Base-by-base conservation (phyloP, 2,329 filamentous ascomycete species). In the Aspergillus neotritici region DNA sequence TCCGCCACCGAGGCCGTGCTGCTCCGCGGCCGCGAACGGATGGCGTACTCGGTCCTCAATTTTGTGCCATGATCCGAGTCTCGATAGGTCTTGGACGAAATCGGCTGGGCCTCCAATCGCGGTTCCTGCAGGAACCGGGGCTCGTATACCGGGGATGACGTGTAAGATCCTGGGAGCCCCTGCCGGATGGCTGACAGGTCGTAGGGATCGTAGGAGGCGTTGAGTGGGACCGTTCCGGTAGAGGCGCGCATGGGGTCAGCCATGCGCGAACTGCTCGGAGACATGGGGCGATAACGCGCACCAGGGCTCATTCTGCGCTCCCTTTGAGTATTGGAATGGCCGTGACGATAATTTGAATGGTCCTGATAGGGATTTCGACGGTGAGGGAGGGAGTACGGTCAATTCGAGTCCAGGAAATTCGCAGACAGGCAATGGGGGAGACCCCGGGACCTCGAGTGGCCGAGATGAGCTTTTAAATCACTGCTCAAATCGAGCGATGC, bases 211-310 rank as follows among this genome's bases (percentile, higher is more conserved):
- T 59, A 55, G 34, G 62, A 58, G 9, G 65, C 60, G 37, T 50
- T 57, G 31, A 62, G 53, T 37, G 62, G 54, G 33, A 70, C 60
- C 35, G 61, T 68, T 31, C 67, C 66, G 5, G 67, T 70, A 13
- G 68, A 70, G 25, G 66, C 60, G 32, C 66, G 63, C 56, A 64
- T 57, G 21, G 66, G 65, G 37, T 69, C 66, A 37, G 58, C 51
- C 48, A 63, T 47, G 44, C 60, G 59, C 17, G 56, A 56, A 40
- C 56, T 51, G 3, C 54, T 55, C 11, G 67, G 64, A 28, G 66
- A 69, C 16, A 60, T 48, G 44, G 57, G 57, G 17, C 66, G 65
- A 44, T 63, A 58, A 43, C 60, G 58, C 36, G 53, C 52, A 31
- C 59, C 52, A 44, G 61, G 53, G 34, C 51, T 52, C 60, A 64